phyloP scores from a whole-genome alignment of 2,329 filamentous ascomycete species.

The Exophiala alcalophila region DNA sequence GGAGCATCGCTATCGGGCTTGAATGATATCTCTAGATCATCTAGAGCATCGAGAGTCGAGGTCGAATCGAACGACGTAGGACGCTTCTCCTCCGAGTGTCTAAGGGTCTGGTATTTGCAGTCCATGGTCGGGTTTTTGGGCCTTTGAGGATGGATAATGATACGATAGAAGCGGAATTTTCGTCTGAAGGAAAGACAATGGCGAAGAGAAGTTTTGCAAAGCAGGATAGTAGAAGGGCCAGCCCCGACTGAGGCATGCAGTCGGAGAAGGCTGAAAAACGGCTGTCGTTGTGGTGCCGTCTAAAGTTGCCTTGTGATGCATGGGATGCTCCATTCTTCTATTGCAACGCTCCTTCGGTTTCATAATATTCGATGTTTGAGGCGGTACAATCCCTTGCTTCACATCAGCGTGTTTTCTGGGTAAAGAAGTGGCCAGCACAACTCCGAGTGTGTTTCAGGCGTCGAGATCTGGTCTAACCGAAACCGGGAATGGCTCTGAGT shows the following conservation, averaged over 20 bases:
- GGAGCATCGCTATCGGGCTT: background rate
- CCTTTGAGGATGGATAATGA: too few relatives aligned
- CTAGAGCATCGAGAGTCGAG: slow-evolving; percentile 6
- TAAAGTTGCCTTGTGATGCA: background rate
- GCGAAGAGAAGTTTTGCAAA: background rate
- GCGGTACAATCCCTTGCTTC: too few relatives aligned
- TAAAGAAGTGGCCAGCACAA: too few relatives aligned
- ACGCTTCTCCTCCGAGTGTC: background rate
- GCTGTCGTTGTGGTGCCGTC: too few relatives aligned
- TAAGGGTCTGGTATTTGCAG: slow-evolving; percentile 8
- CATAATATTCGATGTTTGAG: too few relatives aligned
- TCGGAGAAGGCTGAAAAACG: too few relatives aligned
- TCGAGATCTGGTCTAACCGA: too few relatives aligned
- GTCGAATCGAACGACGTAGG: slow-evolving; percentile 5
- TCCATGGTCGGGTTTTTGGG: slow-evolving; percentile 1
- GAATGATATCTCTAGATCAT: slow-evolving; percentile 2
- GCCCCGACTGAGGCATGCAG: background rate
- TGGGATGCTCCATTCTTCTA: background rate
- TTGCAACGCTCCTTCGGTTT: background rate
- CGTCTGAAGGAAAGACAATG: background rate
- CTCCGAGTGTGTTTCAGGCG: too few relatives aligned
- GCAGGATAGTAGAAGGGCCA: too few relatives aligned
- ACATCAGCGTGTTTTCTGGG: too few relatives aligned
- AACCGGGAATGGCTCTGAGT: too few relatives aligned
- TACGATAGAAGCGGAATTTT: too few relatives aligned